phyloP scores from a whole-genome alignment of 805 yeast species.

The Metschnikowia picachoensis region DNA sequence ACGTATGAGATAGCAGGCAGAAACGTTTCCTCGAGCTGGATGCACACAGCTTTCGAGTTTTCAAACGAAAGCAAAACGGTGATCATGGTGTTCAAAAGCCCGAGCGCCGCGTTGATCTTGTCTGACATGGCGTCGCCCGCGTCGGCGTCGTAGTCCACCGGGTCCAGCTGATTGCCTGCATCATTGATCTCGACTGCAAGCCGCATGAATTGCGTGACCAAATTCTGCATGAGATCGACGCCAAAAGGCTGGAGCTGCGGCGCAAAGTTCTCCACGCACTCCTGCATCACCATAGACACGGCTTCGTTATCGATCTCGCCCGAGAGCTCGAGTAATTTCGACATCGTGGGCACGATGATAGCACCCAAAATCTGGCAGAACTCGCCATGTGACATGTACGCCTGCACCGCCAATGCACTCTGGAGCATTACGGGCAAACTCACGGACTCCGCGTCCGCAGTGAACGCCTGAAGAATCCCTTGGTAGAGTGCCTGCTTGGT shows the following conservation, averaged over 20 bases:
- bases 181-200: conserved; percentile 48
- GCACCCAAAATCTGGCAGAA: conserved; percentile 66
- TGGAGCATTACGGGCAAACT: conserved; percentile 76
- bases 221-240: conserved; percentile 24
- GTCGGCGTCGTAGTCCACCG: conserved; percentile 27
- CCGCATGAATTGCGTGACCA: conserved; percentile 26
- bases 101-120: conserved; percentile 77
- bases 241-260: conserved; percentile 60
- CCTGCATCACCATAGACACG: conserved; percentile 89
- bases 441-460: conserved; percentile 15
- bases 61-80: conserved; percentile 82
- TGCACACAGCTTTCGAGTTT: conserved; percentile 64
- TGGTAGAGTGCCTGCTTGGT: conserved; percentile 27
- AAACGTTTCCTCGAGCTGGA: conserved; percentile 60
- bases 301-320: conserved; percentile 84
- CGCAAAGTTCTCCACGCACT: conserved; percentile 84
- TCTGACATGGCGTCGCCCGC: conserved; percentile 43
- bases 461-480: conserved; percentile 32
- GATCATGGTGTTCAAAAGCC: conserved; percentile 75
- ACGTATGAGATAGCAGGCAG: conserved; percentile 68
- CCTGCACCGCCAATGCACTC: conserved; percentile 82
- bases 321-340: conserved; percentile 66
- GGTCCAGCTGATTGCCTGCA: conserved; percentile 25
- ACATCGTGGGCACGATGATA: conserved; percentile 78
- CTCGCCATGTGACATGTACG: conserved; percentile 59